Conservation (phyloP, 441 rosid genomes). For the Pelargonium myrrhifolium region DNA sequence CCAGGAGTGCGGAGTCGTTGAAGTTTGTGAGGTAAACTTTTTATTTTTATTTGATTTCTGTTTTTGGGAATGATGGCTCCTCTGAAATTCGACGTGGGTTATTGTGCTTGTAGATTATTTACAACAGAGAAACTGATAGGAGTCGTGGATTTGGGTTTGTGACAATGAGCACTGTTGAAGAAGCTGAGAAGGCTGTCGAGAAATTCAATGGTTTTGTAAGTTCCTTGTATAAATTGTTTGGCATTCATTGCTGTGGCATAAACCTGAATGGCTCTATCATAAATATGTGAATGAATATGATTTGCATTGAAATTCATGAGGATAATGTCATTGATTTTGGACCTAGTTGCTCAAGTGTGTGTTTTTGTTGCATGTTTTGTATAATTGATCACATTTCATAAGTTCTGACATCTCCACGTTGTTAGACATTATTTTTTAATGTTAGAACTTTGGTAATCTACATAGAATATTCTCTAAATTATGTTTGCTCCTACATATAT, state of each 20-base stretch:
- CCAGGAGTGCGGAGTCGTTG: constrained; percentile 17
- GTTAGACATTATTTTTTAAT: neutral
- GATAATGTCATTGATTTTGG: neutral
- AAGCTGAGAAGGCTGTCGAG: constrained; percentile 80
- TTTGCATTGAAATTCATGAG: neutral
- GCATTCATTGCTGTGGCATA: neutral
- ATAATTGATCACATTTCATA: too few species aligned
- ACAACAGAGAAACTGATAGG: constrained; percentile 70
- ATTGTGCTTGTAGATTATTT: constrained; percentile 49
- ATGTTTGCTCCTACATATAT: neutral
- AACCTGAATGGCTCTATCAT: neutral
- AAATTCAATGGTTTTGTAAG: constrained; percentile 65
- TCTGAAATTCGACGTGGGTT: neutral
- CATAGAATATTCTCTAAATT: neutral
- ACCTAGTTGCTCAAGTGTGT: neutral
- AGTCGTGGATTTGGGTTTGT: constrained; percentile 98
- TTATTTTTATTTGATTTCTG: neutral
- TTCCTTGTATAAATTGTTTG: constrained; percentile 8
- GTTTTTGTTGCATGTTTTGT: neutral
- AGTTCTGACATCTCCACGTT: too few species aligned
- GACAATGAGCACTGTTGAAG: constrained; percentile 81
- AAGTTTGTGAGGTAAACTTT: constrained; percentile 14
- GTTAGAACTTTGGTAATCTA: neutral
- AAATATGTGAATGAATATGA: neutral
- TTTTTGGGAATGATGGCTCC: constrained; percentile 8